Conservation (phyloP, 2,329 filamentous ascomycete species). For the Penicillium sclerotigenum region DNA sequence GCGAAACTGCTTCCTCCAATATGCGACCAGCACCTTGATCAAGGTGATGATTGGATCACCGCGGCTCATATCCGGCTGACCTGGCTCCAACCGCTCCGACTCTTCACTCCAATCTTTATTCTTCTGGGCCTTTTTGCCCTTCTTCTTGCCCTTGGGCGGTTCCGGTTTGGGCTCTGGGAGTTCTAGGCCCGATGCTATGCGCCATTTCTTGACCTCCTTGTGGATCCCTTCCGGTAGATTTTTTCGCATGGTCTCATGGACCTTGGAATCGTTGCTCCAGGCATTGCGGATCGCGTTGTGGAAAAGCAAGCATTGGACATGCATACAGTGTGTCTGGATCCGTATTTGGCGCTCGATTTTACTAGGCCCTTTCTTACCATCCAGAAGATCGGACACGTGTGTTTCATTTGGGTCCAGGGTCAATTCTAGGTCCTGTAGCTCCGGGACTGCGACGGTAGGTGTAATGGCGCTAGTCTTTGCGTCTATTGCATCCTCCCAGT, state of each 20-base stretch:
- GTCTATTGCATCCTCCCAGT: constrained; percentile 57
- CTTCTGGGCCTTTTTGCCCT: constrained; percentile 40
- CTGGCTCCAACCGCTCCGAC: constrained; percentile 67
- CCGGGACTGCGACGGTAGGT: constrained; percentile 45
- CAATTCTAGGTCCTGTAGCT: constrained; percentile 68
- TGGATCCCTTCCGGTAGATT: constrained; percentile 66
- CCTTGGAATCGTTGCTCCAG: constrained; percentile 74
- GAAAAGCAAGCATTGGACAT: constrained; percentile 83
- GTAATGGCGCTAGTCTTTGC: constrained; percentile 34
- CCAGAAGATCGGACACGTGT: constrained; percentile 58
- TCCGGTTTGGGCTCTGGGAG: constrained; percentile 41
- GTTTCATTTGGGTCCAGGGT: constrained; percentile 59
- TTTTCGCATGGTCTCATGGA: constrained; percentile 73
- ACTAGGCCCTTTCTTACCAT: constrained; percentile 75
- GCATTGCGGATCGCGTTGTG: constrained; percentile 83
- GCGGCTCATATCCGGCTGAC: constrained; percentile 71
- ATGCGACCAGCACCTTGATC: constrained; percentile 71
- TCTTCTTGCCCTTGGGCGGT: constrained; percentile 42
- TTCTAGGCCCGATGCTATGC: constrained; percentile 62
- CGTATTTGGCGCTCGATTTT: constrained; percentile 80
- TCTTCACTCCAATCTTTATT: constrained; percentile 68
- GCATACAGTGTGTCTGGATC: constrained; percentile 76
- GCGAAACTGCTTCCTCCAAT: constrained; percentile 83
- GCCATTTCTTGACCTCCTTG: constrained; percentile 72
- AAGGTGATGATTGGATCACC: constrained; percentile 78